A percentile compares a stretch with the other conserved stretches of the same genome.
phyloP scores from a whole-genome alignment of 2,329 filamentous ascomycete species.

The Epichloe amarillans region DNA sequence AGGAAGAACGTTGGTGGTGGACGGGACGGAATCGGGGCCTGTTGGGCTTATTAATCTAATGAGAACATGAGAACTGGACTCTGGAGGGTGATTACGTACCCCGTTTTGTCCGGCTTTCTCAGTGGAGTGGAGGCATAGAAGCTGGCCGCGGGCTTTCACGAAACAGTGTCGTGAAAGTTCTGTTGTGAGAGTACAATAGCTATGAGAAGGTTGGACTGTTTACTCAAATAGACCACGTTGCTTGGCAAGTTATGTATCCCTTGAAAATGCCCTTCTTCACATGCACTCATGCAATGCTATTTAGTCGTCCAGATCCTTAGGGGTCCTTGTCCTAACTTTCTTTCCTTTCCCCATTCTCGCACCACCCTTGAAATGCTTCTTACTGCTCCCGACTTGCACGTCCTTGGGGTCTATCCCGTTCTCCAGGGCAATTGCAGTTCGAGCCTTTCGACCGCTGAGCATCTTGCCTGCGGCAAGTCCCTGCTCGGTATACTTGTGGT shows the following conservation, averaged over 20 bases:
- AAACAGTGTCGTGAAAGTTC: too few species aligned
- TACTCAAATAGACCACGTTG: too few species aligned
- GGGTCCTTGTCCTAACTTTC: conserved; percentile 12
- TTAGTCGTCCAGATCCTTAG: conserved; percentile 5
- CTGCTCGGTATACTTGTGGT: conserved; percentile 77
- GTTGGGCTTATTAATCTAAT: too few species aligned
- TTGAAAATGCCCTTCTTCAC: background rate
- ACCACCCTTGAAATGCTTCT: conserved; percentile 91
- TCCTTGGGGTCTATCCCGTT: conserved; percentile 75
- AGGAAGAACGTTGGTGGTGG: too few species aligned
- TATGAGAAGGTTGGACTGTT: too few species aligned
- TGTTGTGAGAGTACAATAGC: too few species aligned
- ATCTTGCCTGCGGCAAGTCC: conserved; percentile 46
- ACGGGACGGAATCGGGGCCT: too few species aligned
- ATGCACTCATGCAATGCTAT: background rate
- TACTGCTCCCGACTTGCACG: conserved; percentile 48
- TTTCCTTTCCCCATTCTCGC: conserved; percentile 46
- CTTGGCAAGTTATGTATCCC: background rate
- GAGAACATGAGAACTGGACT: too few species aligned
- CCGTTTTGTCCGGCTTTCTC: too few species aligned
- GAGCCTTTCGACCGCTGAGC: conserved; percentile 71
- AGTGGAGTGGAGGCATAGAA: too few species aligned
- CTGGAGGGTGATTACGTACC: too few species aligned
- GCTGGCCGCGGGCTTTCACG: too few species aligned
- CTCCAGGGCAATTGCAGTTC: conserved; percentile 69